Evolutionary conservation across 2,329 filamentous ascomycete genomes (phyloP), one percentile per base, ranked within the genome.

Genomic region (Teratosphaeria epicoccoides): DNA sequence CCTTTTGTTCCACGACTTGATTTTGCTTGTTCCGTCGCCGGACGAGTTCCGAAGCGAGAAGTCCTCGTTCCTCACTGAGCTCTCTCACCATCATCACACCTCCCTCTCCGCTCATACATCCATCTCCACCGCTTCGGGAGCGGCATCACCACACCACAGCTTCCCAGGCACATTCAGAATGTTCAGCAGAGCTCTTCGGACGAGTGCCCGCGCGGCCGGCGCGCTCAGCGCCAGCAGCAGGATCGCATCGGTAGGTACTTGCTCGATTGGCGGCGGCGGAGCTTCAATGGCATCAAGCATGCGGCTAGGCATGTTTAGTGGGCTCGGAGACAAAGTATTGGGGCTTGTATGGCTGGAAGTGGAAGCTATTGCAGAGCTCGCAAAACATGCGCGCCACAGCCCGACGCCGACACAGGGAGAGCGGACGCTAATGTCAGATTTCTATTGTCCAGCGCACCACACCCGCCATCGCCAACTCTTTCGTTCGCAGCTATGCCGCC

Each of bases 181-280:
- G 91, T 95, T 96, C 83, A 88, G 91, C 79, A 95, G 87, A 84
- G 90, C 91, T 80, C 82, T 97, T 78, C 84, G 90, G 80, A 89
- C 95, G 82, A 94, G 89, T 75, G 86, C 86, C 80, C 89, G 90
- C 81, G 86, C 87, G 76, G 87, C 91, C 77, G 87, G 88, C 79
- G 88, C 88, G 78, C 83, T 94, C 79, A 88, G 88, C 85, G 87
- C 88, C 71, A 81, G 86, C 70, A 83, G 88, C 81, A 88, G 89
- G 82, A 83, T 94, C 78, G 85, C 85, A 76, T 85, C 84, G 78
- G 93, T 97, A 90, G 85, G 91, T 94, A 53, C 56, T 51, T 56
- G 57, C 58, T 53, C 53, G 52, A 53, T 55, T 73, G 70, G 71
- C 71, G 70, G 69, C 71, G 66, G 59, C 61, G 49, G 56, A 66